These are phyloP conservation scores for Aspergillus pseudoterreus DNA, from an alignment of 2,329 filamentous ascomycete genomes.

Conservation along the genomic window DNA sequence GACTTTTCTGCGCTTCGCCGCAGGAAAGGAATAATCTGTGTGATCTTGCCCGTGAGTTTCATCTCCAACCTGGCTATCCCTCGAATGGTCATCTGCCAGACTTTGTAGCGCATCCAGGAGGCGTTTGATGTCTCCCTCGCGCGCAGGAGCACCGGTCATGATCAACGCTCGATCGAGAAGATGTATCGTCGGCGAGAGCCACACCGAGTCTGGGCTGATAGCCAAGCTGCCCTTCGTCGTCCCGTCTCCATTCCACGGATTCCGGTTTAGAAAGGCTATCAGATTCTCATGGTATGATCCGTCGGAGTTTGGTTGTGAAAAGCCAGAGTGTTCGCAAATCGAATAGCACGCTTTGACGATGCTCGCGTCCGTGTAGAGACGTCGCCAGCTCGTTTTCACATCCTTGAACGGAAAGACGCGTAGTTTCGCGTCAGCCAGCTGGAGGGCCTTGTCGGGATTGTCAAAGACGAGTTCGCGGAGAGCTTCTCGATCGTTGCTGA, in stretches of 20 bases:
- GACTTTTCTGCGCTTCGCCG: constrained; percentile 31
- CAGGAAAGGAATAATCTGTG: constrained; percentile 2
- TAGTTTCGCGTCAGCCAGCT: constrained; percentile 51
- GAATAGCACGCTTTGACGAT: constrained; percentile 43
- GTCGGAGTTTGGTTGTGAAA: constrained; percentile 6
- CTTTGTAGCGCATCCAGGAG: constrained; percentile 33
- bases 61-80: neutral
- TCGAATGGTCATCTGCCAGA: constrained; percentile 7
- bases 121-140: constrained; percentile 45
- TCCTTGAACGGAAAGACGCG: constrained; percentile 56
- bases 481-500: constrained; percentile 20
- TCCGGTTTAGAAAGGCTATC: constrained; percentile 12
- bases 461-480: constrained; percentile 24
- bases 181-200: constrained; percentile 59
- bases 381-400: constrained; percentile 54
- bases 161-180: constrained; percentile 74
- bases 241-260: constrained; percentile 4
- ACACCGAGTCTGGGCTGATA: constrained; percentile 28
- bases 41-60: constrained; percentile 5
- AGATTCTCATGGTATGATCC: constrained; percentile 5
- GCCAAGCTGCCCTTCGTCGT: constrained; percentile 4
- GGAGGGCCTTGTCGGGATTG: constrained; percentile 40
- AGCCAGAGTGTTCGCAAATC: constrained; percentile 23
- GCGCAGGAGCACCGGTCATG: constrained; percentile 62
- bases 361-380: constrained; percentile 56